Evolutionary conservation across 108 stramenopile species (phyloP).

Genomic region (Nitzschia sp.): DNA sequence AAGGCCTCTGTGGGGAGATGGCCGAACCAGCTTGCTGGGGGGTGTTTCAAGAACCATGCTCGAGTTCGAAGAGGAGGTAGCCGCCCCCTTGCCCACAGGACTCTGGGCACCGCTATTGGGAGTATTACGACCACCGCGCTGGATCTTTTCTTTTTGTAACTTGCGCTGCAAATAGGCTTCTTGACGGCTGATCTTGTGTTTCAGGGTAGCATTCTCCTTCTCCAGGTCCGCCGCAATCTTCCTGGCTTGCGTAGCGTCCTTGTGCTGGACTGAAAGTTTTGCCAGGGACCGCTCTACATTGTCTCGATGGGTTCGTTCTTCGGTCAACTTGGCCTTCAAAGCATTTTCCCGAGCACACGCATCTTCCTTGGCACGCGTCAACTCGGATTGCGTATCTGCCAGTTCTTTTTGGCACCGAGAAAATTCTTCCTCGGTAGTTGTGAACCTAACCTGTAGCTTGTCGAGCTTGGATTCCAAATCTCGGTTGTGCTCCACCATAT

Average conservation of each 20-base stretch:
- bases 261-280: slow-evolving; percentile 9
- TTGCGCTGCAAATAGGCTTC: slow-evolving; percentile 53
- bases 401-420: slow-evolving; percentile 12
- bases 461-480: slow-evolving; percentile 27
- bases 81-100: not conserved
- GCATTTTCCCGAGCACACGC: slow-evolving; percentile 8
- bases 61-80: not conserved
- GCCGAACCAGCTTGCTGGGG: not conserved
- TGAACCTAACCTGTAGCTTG: slow-evolving; percentile 16
- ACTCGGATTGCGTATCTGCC: not conserved
- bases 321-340: slow-evolving; percentile 21
- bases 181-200: slow-evolving; percentile 58
- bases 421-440: slow-evolving; percentile 10
- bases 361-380: slow-evolving; percentile 14
- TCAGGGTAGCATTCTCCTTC: slow-evolving; percentile 57
- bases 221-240: slow-evolving; percentile 39
- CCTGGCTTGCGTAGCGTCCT: slow-evolving; percentile 13
- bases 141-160: slow-evolving; percentile 50
- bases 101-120: not conserved
- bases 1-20: too few species aligned
- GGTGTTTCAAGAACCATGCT: not conserved
- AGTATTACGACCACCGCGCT: slow-evolving; percentile 2
- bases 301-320: slow-evolving; percentile 25
- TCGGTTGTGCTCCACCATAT: slow-evolving; percentile 47
- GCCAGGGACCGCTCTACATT: slow-evolving; percentile 21